Conservation (phyloP, 169 alveolate species). For the Plasmodium falciparum region DNA sequence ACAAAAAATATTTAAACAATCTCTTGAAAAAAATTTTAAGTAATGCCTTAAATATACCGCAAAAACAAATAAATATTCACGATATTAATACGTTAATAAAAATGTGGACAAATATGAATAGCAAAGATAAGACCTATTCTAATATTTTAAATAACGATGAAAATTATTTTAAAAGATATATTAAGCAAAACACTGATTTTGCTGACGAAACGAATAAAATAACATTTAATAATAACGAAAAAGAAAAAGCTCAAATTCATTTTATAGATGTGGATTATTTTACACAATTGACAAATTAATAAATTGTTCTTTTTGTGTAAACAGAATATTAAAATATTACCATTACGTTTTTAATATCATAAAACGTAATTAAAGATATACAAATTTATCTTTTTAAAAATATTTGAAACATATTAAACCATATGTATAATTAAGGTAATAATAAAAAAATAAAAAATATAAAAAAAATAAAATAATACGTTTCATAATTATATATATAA, state of each 20-base stretch:
- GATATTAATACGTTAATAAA: slow-evolving; percentile 48
- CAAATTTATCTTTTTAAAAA: no score
- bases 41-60: slow-evolving; percentile 41
- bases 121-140: slow-evolving; percentile 14
- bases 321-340: no score
- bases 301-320: neutral
- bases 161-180: neutral
- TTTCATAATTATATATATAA: no score
- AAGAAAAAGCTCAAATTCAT: neutral
- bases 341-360: no score
- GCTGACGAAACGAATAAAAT: neutral
- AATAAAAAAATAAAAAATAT: no score
- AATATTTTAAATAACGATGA: slow-evolving; percentile 21
- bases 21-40: slow-evolving; percentile 41
- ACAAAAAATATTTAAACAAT: neutral
- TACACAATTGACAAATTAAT: slow-evolving; percentile 8
- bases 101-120: slow-evolving; percentile 43
- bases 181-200: slow-evolving; percentile 9
- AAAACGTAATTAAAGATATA: no score
- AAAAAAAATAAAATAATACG: no score
- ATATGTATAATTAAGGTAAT: no score
- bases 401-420: no score
- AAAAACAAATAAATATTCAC: slow-evolving; percentile 42
- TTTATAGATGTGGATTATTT: slow-evolving; percentile 20
- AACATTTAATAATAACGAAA: neutral